phyloP scores from a whole-genome alignment of 192 early-diverging fungal genomes.

The Cetraspora pellucida region DNA sequence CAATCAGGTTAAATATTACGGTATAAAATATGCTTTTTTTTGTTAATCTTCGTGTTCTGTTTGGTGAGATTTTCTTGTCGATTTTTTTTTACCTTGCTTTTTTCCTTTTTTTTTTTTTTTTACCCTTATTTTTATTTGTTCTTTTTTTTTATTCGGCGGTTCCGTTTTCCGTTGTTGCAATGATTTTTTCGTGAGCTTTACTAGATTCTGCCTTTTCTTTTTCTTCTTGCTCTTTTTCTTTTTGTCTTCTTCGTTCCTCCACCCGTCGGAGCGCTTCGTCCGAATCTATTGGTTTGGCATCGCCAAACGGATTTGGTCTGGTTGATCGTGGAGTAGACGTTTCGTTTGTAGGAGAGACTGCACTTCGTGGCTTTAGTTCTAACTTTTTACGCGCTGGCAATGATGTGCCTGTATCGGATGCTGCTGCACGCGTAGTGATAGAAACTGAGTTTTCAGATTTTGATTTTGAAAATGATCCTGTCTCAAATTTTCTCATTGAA shows the following conservation, averaged over 20 bases:
- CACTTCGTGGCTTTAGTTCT: slow-evolving; percentile 55
- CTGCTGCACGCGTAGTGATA: background rate
- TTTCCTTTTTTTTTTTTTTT: slow-evolving; percentile 7
- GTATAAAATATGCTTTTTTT: background rate
- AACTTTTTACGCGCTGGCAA: slow-evolving; percentile 51
- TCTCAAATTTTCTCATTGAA: slow-evolving; percentile 16
- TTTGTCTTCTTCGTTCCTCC: slow-evolving; percentile 58
- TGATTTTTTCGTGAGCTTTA: background rate
- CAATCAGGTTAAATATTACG: slow-evolving; percentile 1
- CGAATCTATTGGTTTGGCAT: slow-evolving; percentile 63
- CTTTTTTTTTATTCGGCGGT: background rate
- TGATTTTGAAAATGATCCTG: background rate
- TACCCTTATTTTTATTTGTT: background rate
- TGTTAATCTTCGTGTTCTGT: background rate
- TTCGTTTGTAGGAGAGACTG: slow-evolving; percentile 13
- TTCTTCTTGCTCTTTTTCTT: slow-evolving; percentile 48
- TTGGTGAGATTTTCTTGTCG: background rate
- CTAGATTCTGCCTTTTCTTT: slow-evolving; percentile 34
- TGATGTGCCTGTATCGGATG: background rate
- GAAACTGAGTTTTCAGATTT: background rate
- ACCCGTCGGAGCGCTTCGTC: slow-evolving; percentile 52
- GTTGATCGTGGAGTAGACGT: background rate
- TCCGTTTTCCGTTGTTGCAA: slow-evolving; percentile 18
- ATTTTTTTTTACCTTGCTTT: background rate
- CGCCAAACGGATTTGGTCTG: slow-evolving; percentile 67